Base-by-base conservation (phyloP, 139 green algal species). In the Diplosphaera chodatii region DNA sequence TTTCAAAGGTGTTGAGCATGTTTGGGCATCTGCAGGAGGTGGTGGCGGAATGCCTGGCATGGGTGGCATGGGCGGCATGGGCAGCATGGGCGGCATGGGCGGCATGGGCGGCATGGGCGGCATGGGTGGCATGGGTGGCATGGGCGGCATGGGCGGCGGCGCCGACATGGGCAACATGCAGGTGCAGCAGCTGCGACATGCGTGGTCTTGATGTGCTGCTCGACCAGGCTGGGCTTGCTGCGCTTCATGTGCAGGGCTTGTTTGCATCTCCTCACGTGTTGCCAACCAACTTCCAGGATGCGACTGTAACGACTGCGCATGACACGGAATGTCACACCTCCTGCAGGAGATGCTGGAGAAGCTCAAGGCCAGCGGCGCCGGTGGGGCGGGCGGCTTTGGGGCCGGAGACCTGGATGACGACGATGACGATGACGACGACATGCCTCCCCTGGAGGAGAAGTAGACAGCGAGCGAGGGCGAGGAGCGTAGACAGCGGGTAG, bases 11-110 rank as follows among this genome's bases (percentile, higher is more conserved):
- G 37, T 20, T 48, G 37, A 48, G 48, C 13, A 21, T 13, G 37
- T 13, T 48, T 13, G 16, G 22, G 48, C 48, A 59, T 10, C 3
- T 25, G 48, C 16, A 59, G 48, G 48, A 3, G 48, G 48, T 4
- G 18, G 13, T 23, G 48, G 48, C 48, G 37, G 37, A 8, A n/a
- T 59, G 10, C 48, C 48, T 5, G 48, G 48, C 48, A 59, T 59
- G 48, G 33, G 63, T 18, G 48, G 48, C 48, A 48, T 48, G 37
- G 37, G 37, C 37, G 37, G 37, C 37, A 48, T 48, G 65, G 64
- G n/a, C 40, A 63, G 68, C 8, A 72, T 55, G 55, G 78, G 80
- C 62, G 67, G 82, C 69, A 77, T 76, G 59, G 82, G 84, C 48
- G 21, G 85, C 68, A 48, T 48, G 37, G 37, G 10, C 37, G 10